Evolutionary conservation across 805 yeast species (phyloP), one percentile per base, ranked within the genome.

Genomic region (Yarrowia sp.): DNA sequence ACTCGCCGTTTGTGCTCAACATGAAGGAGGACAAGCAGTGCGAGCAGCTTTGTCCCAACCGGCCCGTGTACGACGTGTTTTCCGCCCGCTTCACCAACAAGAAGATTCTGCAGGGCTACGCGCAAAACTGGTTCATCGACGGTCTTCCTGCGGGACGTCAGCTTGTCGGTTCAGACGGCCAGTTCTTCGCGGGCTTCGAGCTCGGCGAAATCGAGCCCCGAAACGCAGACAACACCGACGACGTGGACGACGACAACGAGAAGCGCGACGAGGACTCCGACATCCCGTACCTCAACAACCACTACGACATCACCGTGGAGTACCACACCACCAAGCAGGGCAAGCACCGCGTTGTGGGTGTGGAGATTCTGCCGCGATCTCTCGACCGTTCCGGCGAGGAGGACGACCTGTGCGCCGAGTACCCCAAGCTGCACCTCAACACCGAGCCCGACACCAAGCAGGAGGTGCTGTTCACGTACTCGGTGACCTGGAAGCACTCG

Each of bases 71-170:
- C 72, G 80, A 86, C 36, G 80, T 81, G 29, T 73, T 82, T 1
- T 97, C 90, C 70, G 81, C 89, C 3, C 78, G 80, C 5, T 92
- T 93, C 70, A 88, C 92, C 53, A 86, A 86, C 71, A 81, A 88
- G 68, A 82, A 88, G 69, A 88, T 94, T 67, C 80, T 85, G 66
- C 90, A 92, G 51, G 92, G 91, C 2, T 94, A 89, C 73, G 83
- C 81, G 70, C 89, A 90, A 74, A 93, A 93, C 72, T 93, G 98
- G 98, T 78, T 92, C 60, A 77, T 94, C 63, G 99, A 94, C 72
- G 97, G 97, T 1, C 82, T 94, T 68, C 99, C 99, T 10, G 96
- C 91, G 6, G 97, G 97, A 4, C 42, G 36, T 4, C 51, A 56
- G 39, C 62, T 62, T 31, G 70, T 73, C 22, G 93, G 88, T 68